Evolutionary conservation across 306 rosid species (phyloP), one percentile per base, ranked within the genome.

Genomic region (Biancaea sappan): DNA sequence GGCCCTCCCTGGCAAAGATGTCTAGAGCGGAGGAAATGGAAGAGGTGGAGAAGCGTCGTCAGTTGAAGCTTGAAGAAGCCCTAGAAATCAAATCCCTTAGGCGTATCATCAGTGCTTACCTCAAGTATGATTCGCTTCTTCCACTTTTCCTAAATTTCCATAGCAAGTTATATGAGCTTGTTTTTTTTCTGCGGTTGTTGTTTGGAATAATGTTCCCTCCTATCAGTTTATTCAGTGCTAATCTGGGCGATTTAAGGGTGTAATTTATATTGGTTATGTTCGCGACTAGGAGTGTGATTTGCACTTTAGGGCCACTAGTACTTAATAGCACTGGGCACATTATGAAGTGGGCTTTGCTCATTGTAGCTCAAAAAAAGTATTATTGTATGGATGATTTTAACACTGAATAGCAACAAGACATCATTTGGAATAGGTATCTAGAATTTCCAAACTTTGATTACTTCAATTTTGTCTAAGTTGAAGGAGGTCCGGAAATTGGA

Each of bases 61-160:
- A 69, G 69, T 66, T 82, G 82, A 83, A 90, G 87, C 90, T 82
- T 10, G 98, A 94, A 84, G 98, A 91, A 87, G 93, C 87, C 62
- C 96, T 90, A 29, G 98, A 94, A 84, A 79, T 90, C 72, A 83
- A 94, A 75, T 94, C 98, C 34, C 96, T 94, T 15, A 59, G 92
- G 73, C 98, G 98, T 72, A 94, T 94, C 79, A 54, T 91, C 71
- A 84, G 95, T 80, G 98, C 97, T 53, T 91, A 88, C 51, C 96
- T 94, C 86, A 94, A 94, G 98, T 94, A 90, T 8, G 37, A 5
- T 10, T 40, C 31, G 51, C 50, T 67, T 24, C 13, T 32, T 60
- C 18, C 37, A 73, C 35, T 54, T 24, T n/a, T 18, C 9, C 16
- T 32, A 34, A 37, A 62, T 58, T 72, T 26, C 2, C 56, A 0